These are phyloP conservation scores for Verticillium zaregamsianum DNA, from an alignment of 2,329 filamentous ascomycete genomes.

Conservation along the genomic window DNA sequence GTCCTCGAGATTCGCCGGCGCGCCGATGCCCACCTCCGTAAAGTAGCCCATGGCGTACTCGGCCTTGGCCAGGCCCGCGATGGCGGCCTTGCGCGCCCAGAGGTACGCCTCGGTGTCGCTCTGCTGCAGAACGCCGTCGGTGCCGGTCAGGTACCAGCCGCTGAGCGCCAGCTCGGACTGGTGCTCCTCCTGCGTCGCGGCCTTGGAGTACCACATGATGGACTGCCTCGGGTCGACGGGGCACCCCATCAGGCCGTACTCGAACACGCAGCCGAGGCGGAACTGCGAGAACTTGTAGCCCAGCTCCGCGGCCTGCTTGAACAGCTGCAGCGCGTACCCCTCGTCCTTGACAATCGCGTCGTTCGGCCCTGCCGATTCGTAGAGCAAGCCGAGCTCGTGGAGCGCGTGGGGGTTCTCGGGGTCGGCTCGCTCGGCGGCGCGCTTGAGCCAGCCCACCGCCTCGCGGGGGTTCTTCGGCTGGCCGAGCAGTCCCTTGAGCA, in stretches of 20 bases:
- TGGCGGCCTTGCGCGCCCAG: slow-evolving; percentile 92
- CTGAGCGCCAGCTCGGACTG: slow-evolving; percentile 81
- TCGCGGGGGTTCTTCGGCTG: slow-evolving; percentile 79
- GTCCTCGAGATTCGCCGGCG: slow-evolving; percentile 81
- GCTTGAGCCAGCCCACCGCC: slow-evolving; percentile 87
- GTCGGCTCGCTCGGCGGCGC: slow-evolving; percentile 84
- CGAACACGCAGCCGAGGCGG: slow-evolving; percentile 79
- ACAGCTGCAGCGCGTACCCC: slow-evolving; percentile 73
- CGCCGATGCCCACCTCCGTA: slow-evolving; percentile 90
- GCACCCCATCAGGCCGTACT: slow-evolving; percentile 82
- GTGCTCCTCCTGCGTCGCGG: slow-evolving; percentile 90
- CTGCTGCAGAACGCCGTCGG: slow-evolving; percentile 80
- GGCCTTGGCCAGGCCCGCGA: slow-evolving; percentile 83
- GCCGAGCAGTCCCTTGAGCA: slow-evolving; percentile 88
- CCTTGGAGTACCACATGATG: slow-evolving; percentile 91
- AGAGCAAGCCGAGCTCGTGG: slow-evolving; percentile 74
- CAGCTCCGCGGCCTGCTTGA: slow-evolving; percentile 78
- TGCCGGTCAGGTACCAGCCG: slow-evolving; percentile 94
- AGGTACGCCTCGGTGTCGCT: slow-evolving; percentile 95
- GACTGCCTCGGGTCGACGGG: slow-evolving; percentile 77
- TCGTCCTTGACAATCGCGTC: slow-evolving; percentile 79
- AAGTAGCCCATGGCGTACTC: slow-evolving; percentile 99
- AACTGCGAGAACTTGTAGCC: slow-evolving; percentile 96
- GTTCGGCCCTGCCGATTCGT: slow-evolving; percentile 60
- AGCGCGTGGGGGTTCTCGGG: slow-evolving; percentile 89